A percentile compares a stretch with the other conserved stretches of the same genome.
Evolutionary conservation across 1,139 yeast genomes (phyloP).

Genomic region (Blastobotrys serpentis): DNA sequence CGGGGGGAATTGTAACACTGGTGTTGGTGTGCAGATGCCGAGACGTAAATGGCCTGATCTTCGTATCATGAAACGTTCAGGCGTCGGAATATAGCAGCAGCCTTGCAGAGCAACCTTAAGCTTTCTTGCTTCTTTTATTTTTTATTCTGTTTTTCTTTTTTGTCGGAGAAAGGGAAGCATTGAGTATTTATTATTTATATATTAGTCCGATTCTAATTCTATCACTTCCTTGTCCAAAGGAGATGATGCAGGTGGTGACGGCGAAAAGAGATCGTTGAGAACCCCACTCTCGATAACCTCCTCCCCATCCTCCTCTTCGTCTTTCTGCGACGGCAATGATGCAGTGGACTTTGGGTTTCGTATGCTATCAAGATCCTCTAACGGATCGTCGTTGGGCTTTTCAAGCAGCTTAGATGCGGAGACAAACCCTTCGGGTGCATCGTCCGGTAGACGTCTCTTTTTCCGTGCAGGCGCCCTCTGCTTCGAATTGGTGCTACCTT

Average conservation of each 20-base stretch:
- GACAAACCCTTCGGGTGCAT: slow-evolving; percentile 68
- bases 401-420: slow-evolving; percentile 53
- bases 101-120: no score
- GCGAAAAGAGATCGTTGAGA: slow-evolving; percentile 5
- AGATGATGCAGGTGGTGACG: slow-evolving; percentile 1
- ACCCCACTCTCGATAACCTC: slow-evolving; percentile 4
- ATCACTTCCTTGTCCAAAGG: slow-evolving; percentile 4
- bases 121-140: not conserved
- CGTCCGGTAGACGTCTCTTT: slow-evolving; percentile 59
- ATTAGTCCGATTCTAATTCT: slow-evolving; percentile 4
- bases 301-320: not conserved
- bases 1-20: no score
- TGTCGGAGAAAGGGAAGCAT: no score
- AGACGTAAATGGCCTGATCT: no score
- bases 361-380: not conserved
- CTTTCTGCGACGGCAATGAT: not conserved
- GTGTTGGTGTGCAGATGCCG: no score
- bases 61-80: no score
- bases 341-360: not conserved
- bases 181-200: no score
- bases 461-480: slow-evolving; percentile 18
- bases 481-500: slow-evolving; percentile 3
- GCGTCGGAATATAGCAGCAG: no score
- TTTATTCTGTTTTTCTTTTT: not conserved
- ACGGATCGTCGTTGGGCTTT: slow-evolving; percentile 6